Base-by-base conservation (phyloP, 352 stramenopile genomes). In the Phytophthora colocasiae region DNA sequence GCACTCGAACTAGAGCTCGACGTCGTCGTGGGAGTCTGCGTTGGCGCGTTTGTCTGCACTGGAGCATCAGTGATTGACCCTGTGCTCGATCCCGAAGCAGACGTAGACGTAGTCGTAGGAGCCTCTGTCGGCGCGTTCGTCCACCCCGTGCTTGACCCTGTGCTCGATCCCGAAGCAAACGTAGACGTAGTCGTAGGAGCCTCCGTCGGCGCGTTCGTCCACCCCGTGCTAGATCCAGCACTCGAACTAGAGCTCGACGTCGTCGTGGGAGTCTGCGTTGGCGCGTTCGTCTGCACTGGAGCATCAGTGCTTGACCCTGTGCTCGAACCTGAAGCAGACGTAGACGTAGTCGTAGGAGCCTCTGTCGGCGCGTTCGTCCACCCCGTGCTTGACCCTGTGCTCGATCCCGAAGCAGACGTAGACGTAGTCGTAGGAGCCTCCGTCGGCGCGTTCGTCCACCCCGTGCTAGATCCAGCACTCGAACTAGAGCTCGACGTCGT, bases 271-370 rank as follows among this genome's bases (percentile, higher is more conserved):
- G 12, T 8, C 38, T 52, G 11, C 8, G 34, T 58, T 9, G 39
- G 50, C 50, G 49, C 50, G 26, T 47, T 46, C 14, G 50, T 58
- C 50, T n/a, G 46, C 24, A 10, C 10, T 34, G 29, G 29, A 34
- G 29, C 29, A 8, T 49, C 7, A 9, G 52, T 40, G 34, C 34
- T 40, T 9, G 34, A 40, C 27, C 27, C 27, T 1, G 19, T 22
- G 19, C 19, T 22, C 19, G 19, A 22, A 1, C 19, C 19, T 0
- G 29, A 34, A 41, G 12, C 10, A 17, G 36, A 50, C 15, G 41
- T 22, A 9, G 41, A 34, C 44, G 36, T 17, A 12, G 34, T 12
- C 6, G 34, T 40, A 17, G 36, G 36, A 41, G 36, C 36, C 36
- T 41, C 12, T 12, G 36, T 41, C 36, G 36, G 36, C 36, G 36